Evolutionary conservation across 148 eudicot genomes (phyloP).

Genomic region (Tetragonia tetragonoides): DNA sequence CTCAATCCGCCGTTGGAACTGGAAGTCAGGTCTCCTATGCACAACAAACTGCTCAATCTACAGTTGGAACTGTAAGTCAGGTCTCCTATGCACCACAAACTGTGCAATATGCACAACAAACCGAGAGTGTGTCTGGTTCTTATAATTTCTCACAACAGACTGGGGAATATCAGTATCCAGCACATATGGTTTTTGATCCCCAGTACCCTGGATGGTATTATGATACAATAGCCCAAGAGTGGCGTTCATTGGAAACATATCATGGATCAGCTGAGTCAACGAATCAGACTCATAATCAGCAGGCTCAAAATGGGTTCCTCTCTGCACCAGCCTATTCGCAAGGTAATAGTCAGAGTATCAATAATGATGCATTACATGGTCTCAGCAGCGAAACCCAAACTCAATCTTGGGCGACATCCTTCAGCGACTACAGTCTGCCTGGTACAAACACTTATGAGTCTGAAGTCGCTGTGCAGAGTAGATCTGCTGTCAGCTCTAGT

Average conservation of each 20-base stretch:
- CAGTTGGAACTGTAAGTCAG: constrained; percentile 48
- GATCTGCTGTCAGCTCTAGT: constrained; percentile 23
- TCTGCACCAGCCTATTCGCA: constrained; percentile 36
- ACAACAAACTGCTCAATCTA: constrained; percentile 59
- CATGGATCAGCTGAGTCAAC: constrained; percentile 41
- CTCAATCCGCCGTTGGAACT: constrained; percentile 48
- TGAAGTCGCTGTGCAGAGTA: constrained; percentile 30
- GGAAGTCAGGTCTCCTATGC: constrained; percentile 48
- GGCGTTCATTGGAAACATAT: constrained; percentile 66
- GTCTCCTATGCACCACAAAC: constrained; percentile 52
- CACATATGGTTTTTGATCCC: constrained; percentile 79
- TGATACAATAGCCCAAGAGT: constrained; percentile 63
- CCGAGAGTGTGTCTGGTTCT: constrained; percentile 50
- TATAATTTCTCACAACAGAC: constrained; percentile 45
- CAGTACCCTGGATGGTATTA: constrained; percentile 96
- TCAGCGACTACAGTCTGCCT: constrained; percentile 40
- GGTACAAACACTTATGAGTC: constrained; percentile 45
- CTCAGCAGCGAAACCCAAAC: constrained; percentile 28
- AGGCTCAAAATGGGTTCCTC: constrained; percentile 40
- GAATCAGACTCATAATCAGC: constrained; percentile 39
- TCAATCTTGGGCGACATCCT: constrained; percentile 36
- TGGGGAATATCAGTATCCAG: constrained; percentile 52
- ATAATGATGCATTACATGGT: constrained; percentile 28
- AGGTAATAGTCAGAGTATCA: constrained; percentile 29
- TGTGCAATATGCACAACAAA: neutral